These are phyloP conservation scores for Akanthomyces muscarius DNA, from an alignment of 2,329 filamentous ascomycete genomes.

Conservation along the genomic window DNA sequence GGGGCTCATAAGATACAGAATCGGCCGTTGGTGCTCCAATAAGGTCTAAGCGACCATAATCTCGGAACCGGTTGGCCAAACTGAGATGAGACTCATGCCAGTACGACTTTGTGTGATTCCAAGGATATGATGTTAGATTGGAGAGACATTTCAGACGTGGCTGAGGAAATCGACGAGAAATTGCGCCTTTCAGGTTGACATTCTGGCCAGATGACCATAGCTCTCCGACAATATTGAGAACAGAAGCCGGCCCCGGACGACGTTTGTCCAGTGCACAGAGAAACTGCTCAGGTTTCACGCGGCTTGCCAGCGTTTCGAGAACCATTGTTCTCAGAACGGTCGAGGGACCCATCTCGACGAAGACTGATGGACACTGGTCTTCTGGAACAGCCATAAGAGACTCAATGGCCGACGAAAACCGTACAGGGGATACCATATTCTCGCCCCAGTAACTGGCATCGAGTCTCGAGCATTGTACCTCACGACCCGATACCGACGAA, in stretches of 20 bases:
- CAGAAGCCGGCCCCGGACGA: constrained; percentile 21
- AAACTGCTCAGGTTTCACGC: constrained; percentile 21
- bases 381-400: constrained; percentile 29
- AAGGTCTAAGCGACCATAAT: constrained; percentile 46
- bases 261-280: constrained; percentile 28
- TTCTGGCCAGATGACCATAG: constrained; percentile 35
- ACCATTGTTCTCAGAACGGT: constrained; percentile 35
- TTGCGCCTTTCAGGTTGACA: constrained; percentile 30
- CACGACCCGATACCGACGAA: constrained; percentile 37
- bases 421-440: constrained; percentile 44
- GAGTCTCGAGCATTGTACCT: constrained; percentile 26
- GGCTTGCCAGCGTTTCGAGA: constrained; percentile 24
- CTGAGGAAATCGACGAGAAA: constrained; percentile 21
- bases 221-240: constrained; percentile 32
- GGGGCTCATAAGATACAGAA: constrained; percentile 41
- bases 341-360: constrained; percentile 41
- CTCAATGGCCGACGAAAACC: constrained; percentile 39
- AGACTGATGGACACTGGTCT: constrained; percentile 30
- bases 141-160: constrained; percentile 34
- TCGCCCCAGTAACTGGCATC: constrained; percentile 41
- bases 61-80: constrained; percentile 39
- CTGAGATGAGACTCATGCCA: constrained; percentile 52
- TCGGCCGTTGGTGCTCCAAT: constrained; percentile 45
- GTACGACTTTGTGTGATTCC: constrained; percentile 50
- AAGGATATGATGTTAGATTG: constrained; percentile 49